These are phyloP conservation scores for Linnemannia elongata DNA, from an alignment of 192 early-diverging fungal genomes.

Conservation along the genomic window DNA sequence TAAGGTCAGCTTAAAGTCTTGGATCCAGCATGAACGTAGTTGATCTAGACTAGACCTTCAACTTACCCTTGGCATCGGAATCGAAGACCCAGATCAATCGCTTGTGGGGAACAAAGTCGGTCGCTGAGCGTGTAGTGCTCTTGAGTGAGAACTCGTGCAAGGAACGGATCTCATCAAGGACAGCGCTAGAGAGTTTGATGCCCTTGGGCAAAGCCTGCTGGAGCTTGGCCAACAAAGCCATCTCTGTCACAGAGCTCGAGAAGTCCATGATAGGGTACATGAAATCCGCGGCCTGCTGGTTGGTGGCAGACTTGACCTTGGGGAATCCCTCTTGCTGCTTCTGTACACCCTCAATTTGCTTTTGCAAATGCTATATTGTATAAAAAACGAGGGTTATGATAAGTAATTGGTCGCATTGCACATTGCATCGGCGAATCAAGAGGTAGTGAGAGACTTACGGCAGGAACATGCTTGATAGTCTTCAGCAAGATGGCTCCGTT, in stretches of 20 bases:
- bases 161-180: slow-evolving; percentile 49
- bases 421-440: background rate
- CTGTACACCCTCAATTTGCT: slow-evolving; percentile 57
- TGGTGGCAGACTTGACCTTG: slow-evolving; percentile 36
- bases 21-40: background rate
- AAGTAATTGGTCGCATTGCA: background rate
- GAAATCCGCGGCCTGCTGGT: slow-evolving; percentile 38
- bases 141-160: slow-evolving; percentile 61
- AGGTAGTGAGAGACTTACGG: slow-evolving; percentile 49
- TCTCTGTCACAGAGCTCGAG: slow-evolving; percentile 61
- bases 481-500: slow-evolving; percentile 58
- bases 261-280: slow-evolving; percentile 62
- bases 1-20: background rate
- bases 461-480: slow-evolving; percentile 65
- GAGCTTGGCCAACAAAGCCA: slow-evolving; percentile 63
- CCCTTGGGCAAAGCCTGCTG: slow-evolving; percentile 37
- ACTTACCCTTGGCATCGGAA: slow-evolving; percentile 46
- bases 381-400: slow-evolving; percentile 10
- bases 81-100: slow-evolving; percentile 74
- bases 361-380: slow-evolving; percentile 40
- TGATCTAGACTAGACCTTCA: background rate
- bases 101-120: slow-evolving; percentile 76
- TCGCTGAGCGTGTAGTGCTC: slow-evolving; percentile 65
- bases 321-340: slow-evolving; percentile 50
- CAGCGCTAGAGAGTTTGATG: slow-evolving; percentile 17